A percentile compares a stretch with the other conserved stretches of the same genome.
phyloP scores from a whole-genome alignment of 768 basidiomycete species.

The Dacryopinax spathularia region DNA sequence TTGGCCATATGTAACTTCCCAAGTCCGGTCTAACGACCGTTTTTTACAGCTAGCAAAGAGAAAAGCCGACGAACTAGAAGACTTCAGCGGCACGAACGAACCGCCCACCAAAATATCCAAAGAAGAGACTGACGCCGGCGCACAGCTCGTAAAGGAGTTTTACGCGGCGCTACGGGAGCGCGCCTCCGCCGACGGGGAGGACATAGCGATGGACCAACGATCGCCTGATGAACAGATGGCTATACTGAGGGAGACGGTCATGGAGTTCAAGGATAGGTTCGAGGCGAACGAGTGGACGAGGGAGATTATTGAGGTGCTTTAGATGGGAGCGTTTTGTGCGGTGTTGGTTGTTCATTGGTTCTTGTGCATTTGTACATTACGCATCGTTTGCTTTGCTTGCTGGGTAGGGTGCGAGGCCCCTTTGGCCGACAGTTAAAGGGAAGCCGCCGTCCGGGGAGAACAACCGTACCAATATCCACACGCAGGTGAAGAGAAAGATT shows the following conservation, averaged over 20 bases:
- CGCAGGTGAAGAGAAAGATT: too few species aligned
- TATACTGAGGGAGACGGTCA: conserved; percentile 46
- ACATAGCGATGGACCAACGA: conserved; percentile 34
- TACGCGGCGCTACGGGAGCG: conserved; percentile 32
- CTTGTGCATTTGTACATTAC: conserved; percentile 1
- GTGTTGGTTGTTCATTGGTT: not conserved
- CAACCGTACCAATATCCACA: too few species aligned
- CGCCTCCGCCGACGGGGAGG: conserved; percentile 32
- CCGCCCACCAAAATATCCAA: conserved; percentile 35
- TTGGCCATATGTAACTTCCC: conserved; percentile 25
- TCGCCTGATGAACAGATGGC: conserved; percentile 34
- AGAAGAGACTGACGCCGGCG: conserved; percentile 61
- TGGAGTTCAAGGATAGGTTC: conserved; percentile 50
- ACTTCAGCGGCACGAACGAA: conserved; percentile 46
- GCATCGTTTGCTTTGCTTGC: too few species aligned
- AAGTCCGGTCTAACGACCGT: not conserved
- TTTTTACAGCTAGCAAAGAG: conserved; percentile 60
- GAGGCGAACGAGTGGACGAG: conserved; percentile 59
- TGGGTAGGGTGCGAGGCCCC: too few species aligned
- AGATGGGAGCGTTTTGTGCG: not conserved
- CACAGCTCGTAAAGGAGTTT: conserved; percentile 65
- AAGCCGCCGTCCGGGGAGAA: too few species aligned
- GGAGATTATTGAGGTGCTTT: not conserved
- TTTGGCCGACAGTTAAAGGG: too few species aligned
- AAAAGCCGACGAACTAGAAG: conserved; percentile 84